Base-by-base conservation (phyloP, 805 yeast species). In the Ogataea kodamae region DNA sequence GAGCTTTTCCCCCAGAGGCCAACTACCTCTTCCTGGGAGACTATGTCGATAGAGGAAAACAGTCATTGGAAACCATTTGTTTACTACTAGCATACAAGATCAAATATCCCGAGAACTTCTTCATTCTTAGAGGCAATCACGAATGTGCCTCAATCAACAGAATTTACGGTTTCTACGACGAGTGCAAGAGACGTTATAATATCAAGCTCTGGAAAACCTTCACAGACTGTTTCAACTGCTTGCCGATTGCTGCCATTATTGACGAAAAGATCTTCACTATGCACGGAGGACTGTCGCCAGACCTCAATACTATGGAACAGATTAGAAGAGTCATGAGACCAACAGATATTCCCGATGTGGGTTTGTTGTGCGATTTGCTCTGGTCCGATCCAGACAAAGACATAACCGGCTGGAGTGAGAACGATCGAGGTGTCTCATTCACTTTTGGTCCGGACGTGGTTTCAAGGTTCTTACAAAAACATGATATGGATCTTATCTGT, bases 391-490 rank as follows among this genome's bases (percentile, higher is more conserved):
- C 98, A 16, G 97, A 90, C 64, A 90, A 92, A 65, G 97, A 89
- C 64, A 89, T 90, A 50, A 87, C 92, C 20, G 98, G 97, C 12
- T 90, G 98, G 98, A 82, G 94, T 52, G 98, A 92, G 68, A 90
- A 92, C 62, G 98, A 92, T 68, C 84, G 98, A 67, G 97, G 97
- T 59, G 97, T 90, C 43, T 88, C 97, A 16, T 90, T 89, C 64
- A 90, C 97, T n/a, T 90, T 92, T 66, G 97, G 97, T n/a, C 97
- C 97, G 7, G 98, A 90, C 62, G 97, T 90, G 34, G 97, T 90
- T 35, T 84, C 95, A 48, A 74, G 97, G 64, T 90, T 90, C 61
- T 68, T 92, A 61, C 97, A 90, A 62, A 89, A 88, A 57, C 97
- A 90, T 64, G 97, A 90, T 60, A 85, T 90, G 92, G 97, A 92